These are phyloP conservation scores for Boletus bicolor DNA, from an alignment of 768 basidiomycete species.

Conservation along the genomic window DNA sequence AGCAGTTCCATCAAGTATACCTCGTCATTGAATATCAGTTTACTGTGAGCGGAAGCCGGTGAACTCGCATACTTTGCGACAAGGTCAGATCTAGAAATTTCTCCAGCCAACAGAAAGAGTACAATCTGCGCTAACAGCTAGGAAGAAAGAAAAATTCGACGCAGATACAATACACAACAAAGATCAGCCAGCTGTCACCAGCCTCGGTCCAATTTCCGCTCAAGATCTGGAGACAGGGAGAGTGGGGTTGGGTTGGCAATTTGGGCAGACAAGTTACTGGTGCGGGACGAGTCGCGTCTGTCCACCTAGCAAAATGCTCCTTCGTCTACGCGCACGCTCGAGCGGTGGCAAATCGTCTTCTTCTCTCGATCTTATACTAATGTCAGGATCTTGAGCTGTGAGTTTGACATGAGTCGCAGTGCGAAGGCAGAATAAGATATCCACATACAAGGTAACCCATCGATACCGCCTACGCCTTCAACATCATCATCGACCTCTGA, in stretches of 20 bases:
- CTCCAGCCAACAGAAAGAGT: background rate
- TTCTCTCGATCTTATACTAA: constrained; percentile 33
- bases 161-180: constrained; percentile 5
- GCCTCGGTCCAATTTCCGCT: background rate
- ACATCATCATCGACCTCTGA: constrained; percentile 29
- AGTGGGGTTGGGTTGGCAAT: background rate
- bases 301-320: constrained; percentile 35
- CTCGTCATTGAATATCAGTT: background rate
- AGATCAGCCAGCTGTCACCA: background rate
- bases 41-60: background rate
- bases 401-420: constrained; percentile 4
- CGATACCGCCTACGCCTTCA: constrained; percentile 28
- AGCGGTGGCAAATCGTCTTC: constrained; percentile 65
- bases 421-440: background rate
- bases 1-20: no score
- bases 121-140: background rate
- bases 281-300: constrained; percentile 24
- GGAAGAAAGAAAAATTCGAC: background rate
- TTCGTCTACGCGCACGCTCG: constrained; percentile 60
- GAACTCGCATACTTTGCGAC: background rate
- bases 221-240: background rate
- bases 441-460: constrained; percentile 25
- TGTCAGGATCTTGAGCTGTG: constrained; percentile 25
- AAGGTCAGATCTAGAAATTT: background rate
- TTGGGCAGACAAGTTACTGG: background rate